Percentiles rank a stretch among this genome's conserved stretches.
These are phyloP conservation scores for Ceratonia siliqua DNA, from an alignment of 306 rosid species.

Conservation along the genomic window DNA sequence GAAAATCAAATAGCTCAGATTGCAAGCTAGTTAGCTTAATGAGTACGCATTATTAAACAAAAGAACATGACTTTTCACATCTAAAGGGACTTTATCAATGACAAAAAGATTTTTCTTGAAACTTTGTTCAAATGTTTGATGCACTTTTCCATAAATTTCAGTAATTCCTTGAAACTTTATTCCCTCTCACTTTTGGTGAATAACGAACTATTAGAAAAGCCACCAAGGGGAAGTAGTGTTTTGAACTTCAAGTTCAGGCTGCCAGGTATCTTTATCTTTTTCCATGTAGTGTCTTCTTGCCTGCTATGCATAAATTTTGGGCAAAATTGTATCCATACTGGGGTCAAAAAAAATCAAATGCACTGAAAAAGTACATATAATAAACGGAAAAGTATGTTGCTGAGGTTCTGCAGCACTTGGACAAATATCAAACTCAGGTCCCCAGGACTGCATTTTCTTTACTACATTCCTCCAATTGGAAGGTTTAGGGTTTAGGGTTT, in stretches of 20 bases:
- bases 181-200: not conserved
- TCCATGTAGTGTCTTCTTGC: not conserved
- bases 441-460: constrained; percentile 77
- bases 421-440: constrained; percentile 57
- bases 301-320: not conserved
- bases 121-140: not conserved
- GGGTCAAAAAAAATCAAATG: not conserved
- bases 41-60: no score
- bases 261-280: not conserved
- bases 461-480: constrained; percentile 82
- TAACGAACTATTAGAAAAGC: not conserved
- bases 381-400: constrained; percentile 25
- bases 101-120: not conserved
- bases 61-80: no score
- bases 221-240: not conserved
- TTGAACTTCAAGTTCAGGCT: not conserved
- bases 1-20: not conserved
- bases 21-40: not conserved
- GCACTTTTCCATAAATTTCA: not conserved
- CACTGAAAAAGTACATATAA: not conserved
- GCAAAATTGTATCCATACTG: not conserved
- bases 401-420: constrained; percentile 44
- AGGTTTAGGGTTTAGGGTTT: no score
- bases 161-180: not conserved
- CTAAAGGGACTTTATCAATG: not conserved